Conservation (phyloP, 768 basidiomycete genomes). For the Albatrellus ellisii region DNA sequence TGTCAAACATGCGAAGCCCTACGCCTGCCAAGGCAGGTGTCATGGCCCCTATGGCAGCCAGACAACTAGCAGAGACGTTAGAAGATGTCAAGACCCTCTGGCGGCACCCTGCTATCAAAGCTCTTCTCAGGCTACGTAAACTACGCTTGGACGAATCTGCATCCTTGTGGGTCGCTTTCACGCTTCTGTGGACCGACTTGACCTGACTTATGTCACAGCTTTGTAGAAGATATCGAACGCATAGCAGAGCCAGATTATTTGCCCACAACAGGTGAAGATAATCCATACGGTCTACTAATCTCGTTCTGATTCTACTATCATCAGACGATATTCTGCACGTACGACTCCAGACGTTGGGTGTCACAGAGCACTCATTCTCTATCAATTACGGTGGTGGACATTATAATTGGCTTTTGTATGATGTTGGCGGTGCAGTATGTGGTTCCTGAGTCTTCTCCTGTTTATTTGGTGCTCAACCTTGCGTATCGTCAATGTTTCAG, state of each 20-base stretch:
- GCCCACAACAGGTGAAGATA: conserved; percentile 46
- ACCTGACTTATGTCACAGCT: conserved; percentile 29
- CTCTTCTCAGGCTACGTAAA: conserved; percentile 41
- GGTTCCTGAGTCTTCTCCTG: background rate
- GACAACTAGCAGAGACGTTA: conserved; percentile 34
- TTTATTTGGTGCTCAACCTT: conserved; percentile 6
- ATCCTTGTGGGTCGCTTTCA: conserved; percentile 41
- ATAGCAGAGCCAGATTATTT: conserved; percentile 58
- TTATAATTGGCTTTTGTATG: conserved; percentile 71
- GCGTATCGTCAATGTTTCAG: conserved; percentile 1
- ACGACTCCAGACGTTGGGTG: conserved; percentile 68
- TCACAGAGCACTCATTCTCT: conserved; percentile 64
- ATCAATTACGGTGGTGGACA: conserved; percentile 46
- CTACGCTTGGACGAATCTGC: conserved; percentile 66
- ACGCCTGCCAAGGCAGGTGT: conserved; percentile 20
- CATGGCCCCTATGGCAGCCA: conserved; percentile 40
- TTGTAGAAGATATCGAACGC: conserved; percentile 50
- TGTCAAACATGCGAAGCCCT: conserved; percentile 22
- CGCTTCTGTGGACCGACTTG: background rate
- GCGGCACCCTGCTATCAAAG: conserved; percentile 52
- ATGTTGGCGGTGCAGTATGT: conserved; percentile 74
- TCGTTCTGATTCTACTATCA: background rate
- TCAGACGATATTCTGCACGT: conserved; percentile 69
- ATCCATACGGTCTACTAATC: background rate
- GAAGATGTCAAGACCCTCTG: conserved; percentile 52